A percentile compares a stretch with the other conserved stretches of the same genome.
These are phyloP conservation scores for Multifurca ochricompacta DNA, from an alignment of 768 basidiomycete species.

Conservation along the genomic window DNA sequence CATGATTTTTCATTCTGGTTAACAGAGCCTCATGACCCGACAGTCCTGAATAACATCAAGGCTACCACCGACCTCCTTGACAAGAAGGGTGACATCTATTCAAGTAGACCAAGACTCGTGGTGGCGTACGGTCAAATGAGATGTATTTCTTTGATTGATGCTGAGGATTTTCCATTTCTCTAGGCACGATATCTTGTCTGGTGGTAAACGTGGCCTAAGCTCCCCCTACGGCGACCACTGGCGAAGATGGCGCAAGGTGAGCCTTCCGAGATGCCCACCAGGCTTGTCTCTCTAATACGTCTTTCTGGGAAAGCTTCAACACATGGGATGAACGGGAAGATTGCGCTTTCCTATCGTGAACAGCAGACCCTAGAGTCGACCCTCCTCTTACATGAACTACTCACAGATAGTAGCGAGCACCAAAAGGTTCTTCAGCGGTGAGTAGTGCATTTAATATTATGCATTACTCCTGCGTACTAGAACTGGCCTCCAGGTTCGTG, in stretches of 20 bases:
- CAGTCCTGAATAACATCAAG: constrained; percentile 9
- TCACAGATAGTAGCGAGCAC: neutral
- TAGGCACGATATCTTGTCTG: constrained; percentile 18
- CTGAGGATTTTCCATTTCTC: neutral
- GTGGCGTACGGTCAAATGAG: neutral
- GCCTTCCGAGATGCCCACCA: neutral
- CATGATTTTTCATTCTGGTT: neutral
- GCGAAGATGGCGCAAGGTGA: constrained; percentile 15
- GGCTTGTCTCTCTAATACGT: neutral
- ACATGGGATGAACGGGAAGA: constrained; percentile 8
- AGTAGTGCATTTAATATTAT: neutral
- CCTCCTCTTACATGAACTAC: constrained; percentile 12
- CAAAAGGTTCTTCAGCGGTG: constrained; percentile 5
- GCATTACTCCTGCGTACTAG: no score
- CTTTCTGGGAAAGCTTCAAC: constrained; percentile 2
- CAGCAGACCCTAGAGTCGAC: constrained; percentile 12
- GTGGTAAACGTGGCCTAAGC: constrained; percentile 8
- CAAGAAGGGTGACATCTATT: constrained; percentile 17
- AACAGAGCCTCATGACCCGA: neutral
- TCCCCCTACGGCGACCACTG: constrained; percentile 2
- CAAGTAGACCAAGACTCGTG: constrained; percentile 15
- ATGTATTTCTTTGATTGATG: neutral
- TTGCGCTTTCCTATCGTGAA: constrained; percentile 3
- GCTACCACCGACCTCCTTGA: constrained; percentile 10
- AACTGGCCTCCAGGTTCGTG: constrained; percentile 1